A percentile compares a stretch with the other conserved stretches of the same genome.
Evolutionary conservation across 2,329 filamentous ascomycete species (phyloP).

Genomic region (Phialocephala subalpina): DNA sequence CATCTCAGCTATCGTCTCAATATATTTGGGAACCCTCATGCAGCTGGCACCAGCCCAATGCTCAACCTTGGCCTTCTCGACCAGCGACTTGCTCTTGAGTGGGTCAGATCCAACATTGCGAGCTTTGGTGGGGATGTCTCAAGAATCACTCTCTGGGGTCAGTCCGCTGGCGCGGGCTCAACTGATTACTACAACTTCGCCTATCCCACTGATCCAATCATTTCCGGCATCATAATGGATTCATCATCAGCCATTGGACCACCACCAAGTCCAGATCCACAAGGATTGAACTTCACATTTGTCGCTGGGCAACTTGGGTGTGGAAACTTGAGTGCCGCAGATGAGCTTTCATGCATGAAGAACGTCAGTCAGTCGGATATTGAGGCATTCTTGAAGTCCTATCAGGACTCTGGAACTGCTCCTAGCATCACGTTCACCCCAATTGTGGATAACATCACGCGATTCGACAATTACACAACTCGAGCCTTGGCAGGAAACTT

Average conservation of each 20-base stretch:
- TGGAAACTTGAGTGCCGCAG: constrained; percentile 29
- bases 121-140: constrained; percentile 63
- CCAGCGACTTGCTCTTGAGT: constrained; percentile 63
- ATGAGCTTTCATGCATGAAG: constrained; percentile 40
- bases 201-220: constrained; percentile 38
- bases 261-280: constrained; percentile 19
- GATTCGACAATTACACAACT: constrained; percentile 31
- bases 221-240: constrained; percentile 34
- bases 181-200: constrained; percentile 40
- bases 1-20: constrained; percentile 43
- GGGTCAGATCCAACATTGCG: constrained; percentile 65
- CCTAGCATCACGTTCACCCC: constrained; percentile 32
- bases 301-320: constrained; percentile 39
- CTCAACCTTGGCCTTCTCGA: constrained; percentile 60
- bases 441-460: constrained; percentile 30
- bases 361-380: constrained; percentile 30
- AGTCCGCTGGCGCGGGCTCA: constrained; percentile 39
- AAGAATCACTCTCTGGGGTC: constrained; percentile 42
- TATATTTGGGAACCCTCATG: constrained; percentile 40
- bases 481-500: constrained; percentile 31
- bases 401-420: constrained; percentile 23
- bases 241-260: constrained; percentile 23
- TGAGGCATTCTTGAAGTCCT: constrained; percentile 27
- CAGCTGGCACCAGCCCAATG: constrained; percentile 32
- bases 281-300: constrained; percentile 37